phyloP scores from a whole-genome alignment of 106 monocot species.

The Vanilla planifolia region DNA sequence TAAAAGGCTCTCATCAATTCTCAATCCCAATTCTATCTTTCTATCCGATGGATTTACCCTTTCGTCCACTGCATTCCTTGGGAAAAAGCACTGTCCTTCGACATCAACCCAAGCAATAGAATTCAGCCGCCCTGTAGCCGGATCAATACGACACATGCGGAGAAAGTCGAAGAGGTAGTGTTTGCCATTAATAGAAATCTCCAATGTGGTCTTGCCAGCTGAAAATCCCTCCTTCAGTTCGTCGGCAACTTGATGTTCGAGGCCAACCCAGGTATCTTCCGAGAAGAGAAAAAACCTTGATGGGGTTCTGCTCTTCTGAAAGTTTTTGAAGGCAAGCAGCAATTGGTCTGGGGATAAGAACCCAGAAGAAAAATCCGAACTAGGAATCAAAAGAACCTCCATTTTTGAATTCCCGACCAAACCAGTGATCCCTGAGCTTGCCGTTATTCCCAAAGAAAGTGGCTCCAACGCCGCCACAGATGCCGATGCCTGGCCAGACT shows the following conservation, averaged over 20 bases:
- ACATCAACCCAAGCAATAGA: conserved; percentile 68
- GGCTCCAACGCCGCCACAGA: too few species aligned
- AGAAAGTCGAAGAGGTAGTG: conserved; percentile 50
- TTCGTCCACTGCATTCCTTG: conserved; percentile 7
- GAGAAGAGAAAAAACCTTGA: conserved; percentile 34
- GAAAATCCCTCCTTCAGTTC: conserved; percentile 33
- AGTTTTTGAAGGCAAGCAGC: conserved; percentile 26
- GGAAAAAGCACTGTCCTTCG: conserved; percentile 55
- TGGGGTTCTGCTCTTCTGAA: conserved; percentile 40
- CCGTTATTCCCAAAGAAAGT: not conserved
- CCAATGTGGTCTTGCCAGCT: conserved; percentile 24
- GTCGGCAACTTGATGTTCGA: conserved; percentile 22
- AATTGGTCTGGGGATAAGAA: conserved; percentile 1
- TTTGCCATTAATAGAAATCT: conserved; percentile 16
- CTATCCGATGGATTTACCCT: not conserved
- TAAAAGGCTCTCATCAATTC: not conserved
- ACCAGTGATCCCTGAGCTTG: not conserved
- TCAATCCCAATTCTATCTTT: not conserved
- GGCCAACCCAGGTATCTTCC: conserved; percentile 40
- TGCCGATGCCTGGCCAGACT: too few species aligned
- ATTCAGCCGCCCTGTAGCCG: conserved; percentile 11
- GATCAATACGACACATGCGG: conserved; percentile 36
- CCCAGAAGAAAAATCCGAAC: not conserved
- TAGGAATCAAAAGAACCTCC: not conserved
- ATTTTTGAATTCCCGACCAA: too few species aligned